Conservation (phyloP, 2,329 filamentous ascomycete species). For the Seiridium cupressi region DNA sequence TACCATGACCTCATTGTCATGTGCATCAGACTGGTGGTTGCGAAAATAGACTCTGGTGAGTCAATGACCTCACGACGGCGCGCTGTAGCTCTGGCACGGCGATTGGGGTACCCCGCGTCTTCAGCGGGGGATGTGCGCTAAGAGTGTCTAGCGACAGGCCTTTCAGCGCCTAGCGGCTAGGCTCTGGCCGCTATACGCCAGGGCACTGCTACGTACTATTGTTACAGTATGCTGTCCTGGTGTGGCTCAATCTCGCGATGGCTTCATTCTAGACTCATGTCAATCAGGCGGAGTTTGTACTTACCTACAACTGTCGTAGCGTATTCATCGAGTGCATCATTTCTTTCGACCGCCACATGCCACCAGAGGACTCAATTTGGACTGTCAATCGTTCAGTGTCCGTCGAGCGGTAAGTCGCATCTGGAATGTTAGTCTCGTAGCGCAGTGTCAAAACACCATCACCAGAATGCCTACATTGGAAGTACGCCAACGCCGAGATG, state of each 20-base stretch:
- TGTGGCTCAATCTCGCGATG: too few species aligned
- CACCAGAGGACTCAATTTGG: too few species aligned
- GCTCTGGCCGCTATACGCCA: too few species aligned
- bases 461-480: neutral
- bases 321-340: too few species aligned
- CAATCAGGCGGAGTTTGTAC: too few species aligned
- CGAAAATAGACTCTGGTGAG: neutral
- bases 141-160: neutral
- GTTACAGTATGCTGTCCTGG: too few species aligned
- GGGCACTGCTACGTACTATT: too few species aligned
- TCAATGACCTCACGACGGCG: conserved; percentile 27
- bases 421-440: neutral
- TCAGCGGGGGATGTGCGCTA: neutral
- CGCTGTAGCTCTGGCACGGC: neutral
- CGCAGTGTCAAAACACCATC: neutral
- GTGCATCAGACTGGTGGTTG: conserved; percentile 5
- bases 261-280: too few species aligned
- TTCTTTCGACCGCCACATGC: too few species aligned
- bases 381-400: too few species aligned
- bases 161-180: neutral
- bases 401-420: neutral
- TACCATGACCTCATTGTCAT: conserved; percentile 21
- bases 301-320: too few species aligned
- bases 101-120: neutral
- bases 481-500: neutral